Conservation (phyloP, 2,329 filamentous ascomycete species). For the Emmonsiellopsis sp. region DNA sequence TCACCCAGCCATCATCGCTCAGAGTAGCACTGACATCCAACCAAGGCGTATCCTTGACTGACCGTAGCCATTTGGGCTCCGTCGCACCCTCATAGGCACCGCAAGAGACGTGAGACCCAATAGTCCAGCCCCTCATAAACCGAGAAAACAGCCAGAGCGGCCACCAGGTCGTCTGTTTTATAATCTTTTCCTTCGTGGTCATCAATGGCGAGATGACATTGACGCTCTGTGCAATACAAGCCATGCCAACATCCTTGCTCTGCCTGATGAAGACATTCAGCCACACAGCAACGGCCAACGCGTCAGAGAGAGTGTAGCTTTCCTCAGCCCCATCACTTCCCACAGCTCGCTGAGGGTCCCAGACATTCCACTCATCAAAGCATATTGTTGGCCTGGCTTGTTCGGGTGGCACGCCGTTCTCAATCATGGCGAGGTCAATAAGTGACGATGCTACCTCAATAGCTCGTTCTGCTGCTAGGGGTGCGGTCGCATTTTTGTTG, state of each 20-base stretch:
- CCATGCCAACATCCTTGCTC: conserved; percentile 62
- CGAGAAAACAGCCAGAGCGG: conserved; percentile 58
- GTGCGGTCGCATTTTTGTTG: conserved; percentile 51
- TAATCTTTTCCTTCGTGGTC: conserved; percentile 54
- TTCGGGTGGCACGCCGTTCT: conserved; percentile 47
- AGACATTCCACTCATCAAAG: conserved; percentile 82
- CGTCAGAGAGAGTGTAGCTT: conserved; percentile 63
- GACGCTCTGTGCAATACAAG: conserved; percentile 67
- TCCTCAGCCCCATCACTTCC: conserved; percentile 66
- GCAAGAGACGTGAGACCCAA: conserved; percentile 56
- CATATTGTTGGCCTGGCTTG: conserved; percentile 62
- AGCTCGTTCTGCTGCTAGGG: conserved; percentile 60
- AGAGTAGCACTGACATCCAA: conserved; percentile 32
- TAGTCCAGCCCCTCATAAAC: conserved; percentile 64
- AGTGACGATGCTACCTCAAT: conserved; percentile 60
- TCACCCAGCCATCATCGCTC: conserved; percentile 50
- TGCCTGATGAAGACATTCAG: conserved; percentile 69
- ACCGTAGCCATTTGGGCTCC: conserved; percentile 27
- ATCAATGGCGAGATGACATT: conserved; percentile 72
- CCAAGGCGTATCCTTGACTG: conserved; percentile 56
- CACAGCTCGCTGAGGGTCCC: conserved; percentile 62
- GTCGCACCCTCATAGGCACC: conserved; percentile 53
- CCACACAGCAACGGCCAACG: conserved; percentile 64
- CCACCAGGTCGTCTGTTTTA: conserved; percentile 69
- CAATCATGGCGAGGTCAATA: conserved; percentile 64